Percentiles rank a stretch among this genome's conserved stretches.
Evolutionary conservation across 169 alveolate genomes (phyloP).

Genomic region (Cryptosporidium tyzzeri): DNA sequence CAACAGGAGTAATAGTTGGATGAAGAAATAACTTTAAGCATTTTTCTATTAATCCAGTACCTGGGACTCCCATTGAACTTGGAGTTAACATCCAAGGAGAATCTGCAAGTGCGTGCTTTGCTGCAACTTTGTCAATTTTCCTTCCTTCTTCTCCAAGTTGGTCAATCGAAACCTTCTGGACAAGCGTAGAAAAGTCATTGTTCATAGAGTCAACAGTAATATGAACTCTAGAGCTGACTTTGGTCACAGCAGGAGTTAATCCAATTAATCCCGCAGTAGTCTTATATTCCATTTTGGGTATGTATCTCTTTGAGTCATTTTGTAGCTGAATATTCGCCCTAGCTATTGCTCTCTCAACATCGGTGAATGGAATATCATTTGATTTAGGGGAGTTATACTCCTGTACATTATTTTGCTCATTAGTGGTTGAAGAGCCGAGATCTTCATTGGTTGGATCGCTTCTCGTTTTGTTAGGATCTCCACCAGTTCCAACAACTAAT

Average conservation of each 20-base stretch:
- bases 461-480: not conserved
- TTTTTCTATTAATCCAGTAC: slow-evolving; percentile 62
- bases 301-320: slow-evolving; percentile 36
- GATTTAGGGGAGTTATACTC: not conserved
- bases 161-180: slow-evolving; percentile 90
- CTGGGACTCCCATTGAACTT: slow-evolving; percentile 21
- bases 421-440: not conserved
- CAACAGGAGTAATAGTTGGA: slow-evolving; percentile 67
- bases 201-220: slow-evolving; percentile 76
- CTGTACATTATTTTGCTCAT: not conserved
- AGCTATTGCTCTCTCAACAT: slow-evolving; percentile 72
- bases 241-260: slow-evolving; percentile 48
- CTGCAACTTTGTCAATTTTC: slow-evolving; percentile 86
- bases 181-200: slow-evolving; percentile 87
- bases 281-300: slow-evolving; percentile 63
- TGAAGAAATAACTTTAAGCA: slow-evolving; percentile 59
- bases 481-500: not conserved
- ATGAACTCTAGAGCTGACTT: slow-evolving; percentile 67
- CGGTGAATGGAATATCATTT: slow-evolving; percentile 48
- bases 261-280: slow-evolving; percentile 74
- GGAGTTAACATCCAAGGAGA: slow-evolving; percentile 70
- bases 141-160: slow-evolving; percentile 91
- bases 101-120: slow-evolving; percentile 78
- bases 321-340: slow-evolving; percentile 54
- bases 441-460: slow-evolving; percentile 16